Evolutionary conservation across 192 early-diverging fungal species (phyloP).

Genomic region (Coemansia sp.): DNA sequence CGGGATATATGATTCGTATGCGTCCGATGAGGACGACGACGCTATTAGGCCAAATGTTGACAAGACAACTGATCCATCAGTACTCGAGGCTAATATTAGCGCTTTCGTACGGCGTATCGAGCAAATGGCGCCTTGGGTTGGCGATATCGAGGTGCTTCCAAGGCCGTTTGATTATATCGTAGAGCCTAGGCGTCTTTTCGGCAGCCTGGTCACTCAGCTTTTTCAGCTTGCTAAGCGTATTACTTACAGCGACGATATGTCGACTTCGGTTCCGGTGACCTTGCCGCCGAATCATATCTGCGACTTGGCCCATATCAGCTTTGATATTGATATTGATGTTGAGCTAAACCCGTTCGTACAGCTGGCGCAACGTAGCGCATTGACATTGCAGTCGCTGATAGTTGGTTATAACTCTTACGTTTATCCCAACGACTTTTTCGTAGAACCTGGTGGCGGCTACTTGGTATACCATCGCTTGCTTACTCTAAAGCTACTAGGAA

Average conservation of each 20-base stretch:
- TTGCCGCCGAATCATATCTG: neutral
- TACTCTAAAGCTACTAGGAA: neutral
- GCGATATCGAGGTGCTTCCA: neutral
- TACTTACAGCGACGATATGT: neutral
- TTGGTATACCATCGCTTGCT: neutral
- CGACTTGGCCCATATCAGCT: neutral
- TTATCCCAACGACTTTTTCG: neutral
- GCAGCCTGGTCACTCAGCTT: neutral
- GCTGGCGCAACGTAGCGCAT: neutral
- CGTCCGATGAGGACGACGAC: neutral
- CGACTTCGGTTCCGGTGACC: neutral
- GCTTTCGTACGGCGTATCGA: neutral
- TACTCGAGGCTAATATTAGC: neutral
- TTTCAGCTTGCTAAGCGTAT: neutral
- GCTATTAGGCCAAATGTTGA: neutral
- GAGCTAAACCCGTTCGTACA: neutral
- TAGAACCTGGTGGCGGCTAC: neutral
- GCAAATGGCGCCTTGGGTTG: neutral
- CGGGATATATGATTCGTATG: neutral
- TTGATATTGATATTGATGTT: too few relatives aligned
- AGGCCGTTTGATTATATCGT: too few relatives aligned
- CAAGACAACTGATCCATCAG: neutral
- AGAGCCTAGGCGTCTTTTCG: too few relatives aligned
- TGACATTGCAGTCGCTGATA: neutral
- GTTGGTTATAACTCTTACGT: neutral